phyloP scores from a whole-genome alignment of 78 protist genomes.

The Polysphondylium violaceum region DNA sequence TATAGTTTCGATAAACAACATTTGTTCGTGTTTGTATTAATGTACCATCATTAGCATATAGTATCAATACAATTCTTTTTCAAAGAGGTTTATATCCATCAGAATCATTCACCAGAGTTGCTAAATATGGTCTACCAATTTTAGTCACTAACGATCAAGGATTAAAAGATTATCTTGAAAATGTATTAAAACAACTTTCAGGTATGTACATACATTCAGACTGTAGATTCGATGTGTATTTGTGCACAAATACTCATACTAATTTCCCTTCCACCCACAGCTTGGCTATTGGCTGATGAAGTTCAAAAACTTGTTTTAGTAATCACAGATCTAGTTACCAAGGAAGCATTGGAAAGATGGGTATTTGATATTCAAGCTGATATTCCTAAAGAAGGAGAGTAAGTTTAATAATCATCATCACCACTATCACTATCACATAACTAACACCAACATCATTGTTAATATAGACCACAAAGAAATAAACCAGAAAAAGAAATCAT shows the following conservation, averaged over 20 bases:
- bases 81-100: conserved; percentile 99
- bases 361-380: conserved; percentile 95
- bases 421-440: neutral
- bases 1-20: neutral
- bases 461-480: conserved; percentile 56
- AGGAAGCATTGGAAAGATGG: conserved; percentile 98
- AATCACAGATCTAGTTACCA: conserved; percentile 84
- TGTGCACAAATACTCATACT: neutral
- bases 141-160: conserved; percentile 92
- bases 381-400: conserved; percentile 68
- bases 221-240: neutral
- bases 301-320: conserved; percentile 98
- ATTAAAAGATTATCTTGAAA: conserved; percentile 90
- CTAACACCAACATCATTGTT: neutral
- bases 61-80: conserved; percentile 87
- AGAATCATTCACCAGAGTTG: conserved; percentile 90
- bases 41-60: conserved; percentile 47
- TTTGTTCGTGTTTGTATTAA: neutral
- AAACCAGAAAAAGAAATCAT: conserved; percentile 91
- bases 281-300: conserved; percentile 92
- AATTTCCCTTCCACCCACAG: too few species aligned
- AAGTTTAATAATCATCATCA: neutral
- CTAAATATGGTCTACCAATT: conserved; percentile 94
- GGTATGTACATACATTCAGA: too few species aligned
- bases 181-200: conserved; percentile 89